A percentile compares a stretch with the other conserved stretches of the same genome.
These are phyloP conservation scores for Buddleja alternifolia DNA, from an alignment of 257 asterid genomes.

Conservation along the genomic window DNA sequence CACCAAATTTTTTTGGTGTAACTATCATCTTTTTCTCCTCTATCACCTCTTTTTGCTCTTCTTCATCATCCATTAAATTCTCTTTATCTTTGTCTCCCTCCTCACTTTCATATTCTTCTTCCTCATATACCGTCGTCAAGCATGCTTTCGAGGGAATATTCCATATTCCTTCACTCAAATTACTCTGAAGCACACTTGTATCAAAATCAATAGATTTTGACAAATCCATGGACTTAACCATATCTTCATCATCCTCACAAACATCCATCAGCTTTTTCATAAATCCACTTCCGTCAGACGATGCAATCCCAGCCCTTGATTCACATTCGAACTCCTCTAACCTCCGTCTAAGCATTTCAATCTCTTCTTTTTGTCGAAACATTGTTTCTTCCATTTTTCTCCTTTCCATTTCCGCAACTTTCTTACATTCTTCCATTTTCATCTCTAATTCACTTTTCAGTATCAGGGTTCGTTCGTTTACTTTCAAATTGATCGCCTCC, in stretches of 20 bases:
- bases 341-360: slow-evolving; percentile 70
- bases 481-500: slow-evolving; percentile 64
- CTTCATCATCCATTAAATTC: slow-evolving; percentile 56
- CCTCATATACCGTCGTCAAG: slow-evolving; percentile 86
- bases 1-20: slow-evolving; percentile 33
- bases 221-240: slow-evolving; percentile 98
- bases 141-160: slow-evolving; percentile 45
- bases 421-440: slow-evolving; percentile 66
- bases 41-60: slow-evolving; percentile 78
- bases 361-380: slow-evolving; percentile 64
- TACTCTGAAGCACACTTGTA: slow-evolving; percentile 32
- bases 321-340: slow-evolving; percentile 76
- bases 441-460: slow-evolving; percentile 62
- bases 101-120: slow-evolving; percentile 64
- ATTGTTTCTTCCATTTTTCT: slow-evolving; percentile 73
- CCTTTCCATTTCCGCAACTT: slow-evolving; percentile 77
- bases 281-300: slow-evolving; percentile 62
- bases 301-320: slow-evolving; percentile 51
- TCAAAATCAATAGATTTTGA: slow-evolving; percentile 74
- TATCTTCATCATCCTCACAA: slow-evolving; percentile 65
- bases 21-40: slow-evolving; percentile 67
- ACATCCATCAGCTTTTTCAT: slow-evolving; percentile 63
- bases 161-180: slow-evolving; percentile 38
- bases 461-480: slow-evolving; percentile 46
- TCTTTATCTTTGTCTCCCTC: slow-evolving; percentile 53